Conservation (phyloP, 2,329 filamentous ascomycete genomes). For the Pseudomassariella vexata region DNA sequence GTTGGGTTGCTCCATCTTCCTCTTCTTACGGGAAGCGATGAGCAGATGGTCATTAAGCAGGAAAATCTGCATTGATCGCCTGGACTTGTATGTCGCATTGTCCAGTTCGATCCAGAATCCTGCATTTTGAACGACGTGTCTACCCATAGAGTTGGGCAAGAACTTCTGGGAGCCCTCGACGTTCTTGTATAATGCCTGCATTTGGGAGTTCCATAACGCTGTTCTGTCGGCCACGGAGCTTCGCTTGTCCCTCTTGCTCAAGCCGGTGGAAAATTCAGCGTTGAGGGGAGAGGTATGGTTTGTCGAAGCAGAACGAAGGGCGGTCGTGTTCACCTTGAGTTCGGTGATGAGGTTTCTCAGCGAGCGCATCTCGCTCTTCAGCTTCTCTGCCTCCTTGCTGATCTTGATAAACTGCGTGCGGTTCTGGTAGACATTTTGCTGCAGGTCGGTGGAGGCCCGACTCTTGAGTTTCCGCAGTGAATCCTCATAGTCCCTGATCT, state of each 20-base stretch:
- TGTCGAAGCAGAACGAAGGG: slow-evolving; percentile 54
- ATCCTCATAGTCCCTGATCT: slow-evolving; percentile 76
- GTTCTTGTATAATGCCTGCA: slow-evolving; percentile 86
- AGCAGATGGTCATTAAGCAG: slow-evolving; percentile 91
- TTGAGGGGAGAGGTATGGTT: slow-evolving; percentile 43
- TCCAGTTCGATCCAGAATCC: slow-evolving; percentile 94
- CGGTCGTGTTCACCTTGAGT: slow-evolving; percentile 71
- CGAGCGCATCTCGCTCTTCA: slow-evolving; percentile 92
- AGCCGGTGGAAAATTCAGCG: slow-evolving; percentile 44
- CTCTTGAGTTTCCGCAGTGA: slow-evolving; percentile 71
- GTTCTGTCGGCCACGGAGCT: slow-evolving; percentile 76
- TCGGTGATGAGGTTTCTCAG: slow-evolving; percentile 89
- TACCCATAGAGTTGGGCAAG: slow-evolving; percentile 80
- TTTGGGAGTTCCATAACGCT: slow-evolving; percentile 62
- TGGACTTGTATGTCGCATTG: slow-evolving; percentile 93
- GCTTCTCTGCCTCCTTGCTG: slow-evolving; percentile 96
- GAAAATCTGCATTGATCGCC: slow-evolving; percentile 84
- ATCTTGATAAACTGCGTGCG: slow-evolving; percentile 98
- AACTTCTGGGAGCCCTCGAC: slow-evolving; percentile 99
- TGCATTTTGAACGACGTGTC: slow-evolving; percentile 90
- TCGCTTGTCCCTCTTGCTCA: slow-evolving; percentile 72
- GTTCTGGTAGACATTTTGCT: slow-evolving; percentile 95
- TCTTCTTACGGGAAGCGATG: slow-evolving; percentile 87
- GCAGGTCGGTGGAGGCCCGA: slow-evolving; percentile 75
- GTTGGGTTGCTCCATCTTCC: slow-evolving; percentile 64